Evolutionary conservation across 2,329 filamentous ascomycete species (phyloP).

Genomic region (Didymella arachidicola): DNA sequence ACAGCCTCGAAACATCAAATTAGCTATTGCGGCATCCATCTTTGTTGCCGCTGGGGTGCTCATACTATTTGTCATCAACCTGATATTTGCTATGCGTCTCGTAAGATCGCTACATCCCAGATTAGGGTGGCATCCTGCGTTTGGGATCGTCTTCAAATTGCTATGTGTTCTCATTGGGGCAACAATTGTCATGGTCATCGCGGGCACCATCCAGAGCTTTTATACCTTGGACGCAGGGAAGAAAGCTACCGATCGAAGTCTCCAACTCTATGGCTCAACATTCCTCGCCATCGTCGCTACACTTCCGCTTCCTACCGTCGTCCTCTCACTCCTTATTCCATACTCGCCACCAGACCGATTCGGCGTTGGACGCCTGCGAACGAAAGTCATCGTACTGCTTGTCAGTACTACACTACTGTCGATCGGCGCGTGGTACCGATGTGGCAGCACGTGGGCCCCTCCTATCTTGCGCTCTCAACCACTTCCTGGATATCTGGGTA

Average conservation of each 20-base stretch:
- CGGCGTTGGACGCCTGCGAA: constrained; percentile 70
- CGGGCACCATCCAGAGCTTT: constrained; percentile 68
- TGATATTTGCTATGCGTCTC: constrained; percentile 78
- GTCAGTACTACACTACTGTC: constrained; percentile 67
- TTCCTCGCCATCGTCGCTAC: constrained; percentile 72
- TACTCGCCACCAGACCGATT: constrained; percentile 62
- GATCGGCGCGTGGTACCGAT: constrained; percentile 74
- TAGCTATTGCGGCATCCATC: constrained; percentile 68
- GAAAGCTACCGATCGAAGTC: constrained; percentile 63
- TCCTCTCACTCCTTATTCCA: constrained; percentile 58
- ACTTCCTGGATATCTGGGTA: constrained; percentile 75
- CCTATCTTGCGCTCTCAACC: constrained; percentile 55
- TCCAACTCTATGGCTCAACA: constrained; percentile 69
- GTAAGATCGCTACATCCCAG: constrained; percentile 74
- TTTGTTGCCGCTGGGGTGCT: constrained; percentile 78
- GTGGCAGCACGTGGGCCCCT: constrained; percentile 64
- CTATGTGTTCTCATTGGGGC: constrained; percentile 66
- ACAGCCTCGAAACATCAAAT: constrained; percentile 51
- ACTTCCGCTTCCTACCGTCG: constrained; percentile 67
- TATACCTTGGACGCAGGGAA: constrained; percentile 67
- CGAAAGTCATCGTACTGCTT: constrained; percentile 72
- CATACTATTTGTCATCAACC: constrained; percentile 78
- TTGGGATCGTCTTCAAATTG: constrained; percentile 62
- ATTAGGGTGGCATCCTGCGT: constrained; percentile 70
- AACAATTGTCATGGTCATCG: constrained; percentile 72